Percentiles rank a stretch among this genome's conserved stretches.
Conservation (phyloP, 208 protist genomes). For the Crithidia bombi region DNA sequence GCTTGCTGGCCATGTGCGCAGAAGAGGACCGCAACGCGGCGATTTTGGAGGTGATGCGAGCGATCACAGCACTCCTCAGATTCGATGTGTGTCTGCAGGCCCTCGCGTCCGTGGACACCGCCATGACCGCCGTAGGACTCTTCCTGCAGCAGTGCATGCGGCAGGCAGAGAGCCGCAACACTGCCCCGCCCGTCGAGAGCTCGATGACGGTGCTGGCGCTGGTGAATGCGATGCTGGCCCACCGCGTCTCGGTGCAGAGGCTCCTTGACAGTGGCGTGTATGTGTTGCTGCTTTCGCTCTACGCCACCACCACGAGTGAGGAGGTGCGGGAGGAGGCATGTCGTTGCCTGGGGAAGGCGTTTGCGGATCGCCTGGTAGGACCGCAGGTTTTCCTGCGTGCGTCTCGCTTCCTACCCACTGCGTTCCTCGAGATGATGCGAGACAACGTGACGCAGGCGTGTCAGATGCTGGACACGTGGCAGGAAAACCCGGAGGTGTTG, state of each 20-base stretch:
- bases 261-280: conserved; percentile 82
- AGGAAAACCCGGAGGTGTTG: conserved; percentile 94
- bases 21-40: background rate
- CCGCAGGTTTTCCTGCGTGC: conserved; percentile 77
- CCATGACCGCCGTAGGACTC: conserved; percentile 31
- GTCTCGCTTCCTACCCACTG: conserved; percentile 80
- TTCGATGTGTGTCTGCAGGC: conserved; percentile 35
- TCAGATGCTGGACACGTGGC: conserved; percentile 84
- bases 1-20: background rate
- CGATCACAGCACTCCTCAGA: conserved; percentile 29
- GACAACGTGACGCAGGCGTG: conserved; percentile 80
- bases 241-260: conserved; percentile 64
- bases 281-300: conserved; percentile 64
- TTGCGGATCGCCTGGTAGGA: conserved; percentile 88
- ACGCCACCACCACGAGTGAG: conserved; percentile 50
- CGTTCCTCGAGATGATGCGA: conserved; percentile 92
- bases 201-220: conserved; percentile 21
- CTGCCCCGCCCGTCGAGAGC: conserved; percentile 6
- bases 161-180: background rate
- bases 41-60: conserved; percentile 42
- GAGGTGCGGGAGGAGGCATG: conserved; percentile 59
- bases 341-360: conserved; percentile 55
- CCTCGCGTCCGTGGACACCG: conserved; percentile 29
- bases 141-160: conserved; percentile 23
- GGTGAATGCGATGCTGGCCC: conserved; percentile 40